Conservation (phyloP, 768 basidiomycete genomes). For the Strobilomyces echinocephalus region DNA sequence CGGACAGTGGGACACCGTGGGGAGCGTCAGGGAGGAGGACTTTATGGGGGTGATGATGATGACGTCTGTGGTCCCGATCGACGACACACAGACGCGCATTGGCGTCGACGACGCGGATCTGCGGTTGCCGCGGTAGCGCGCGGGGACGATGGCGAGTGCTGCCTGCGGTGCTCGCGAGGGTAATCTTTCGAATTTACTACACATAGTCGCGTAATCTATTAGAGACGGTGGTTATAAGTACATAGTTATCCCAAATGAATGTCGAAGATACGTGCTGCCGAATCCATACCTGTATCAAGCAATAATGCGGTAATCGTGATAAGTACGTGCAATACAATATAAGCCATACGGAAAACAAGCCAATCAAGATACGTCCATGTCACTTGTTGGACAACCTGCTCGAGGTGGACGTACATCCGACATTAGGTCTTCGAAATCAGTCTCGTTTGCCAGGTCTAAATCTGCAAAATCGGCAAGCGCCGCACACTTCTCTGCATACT, state of each 20-base stretch:
- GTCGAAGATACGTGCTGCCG: too few species aligned
- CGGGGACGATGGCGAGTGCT: too few species aligned
- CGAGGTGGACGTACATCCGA: not conserved
- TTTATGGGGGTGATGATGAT: not conserved
- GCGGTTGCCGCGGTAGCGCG: too few species aligned
- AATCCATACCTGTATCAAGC: not conserved
- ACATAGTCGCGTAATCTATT: too few species aligned
- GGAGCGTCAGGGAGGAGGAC: not conserved
- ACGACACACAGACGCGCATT: too few species aligned
- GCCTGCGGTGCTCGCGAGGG: too few species aligned
- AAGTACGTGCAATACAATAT: slow-evolving; percentile 6
- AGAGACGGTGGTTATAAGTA: too few species aligned
- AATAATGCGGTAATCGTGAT: not conserved
- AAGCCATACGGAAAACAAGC: not conserved
- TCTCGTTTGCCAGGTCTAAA: slow-evolving; percentile 27
- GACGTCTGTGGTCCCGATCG: too few species aligned
- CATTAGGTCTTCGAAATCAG: slow-evolving; percentile 20
- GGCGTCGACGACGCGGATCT: not conserved
- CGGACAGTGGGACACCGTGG: too few species aligned
- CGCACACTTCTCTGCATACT: slow-evolving; percentile 53
- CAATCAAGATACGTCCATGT: slow-evolving; percentile 28
- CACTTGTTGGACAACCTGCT: slow-evolving; percentile 4
- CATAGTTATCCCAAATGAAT: too few species aligned
- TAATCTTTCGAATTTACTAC: too few species aligned
- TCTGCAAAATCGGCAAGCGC: slow-evolving; percentile 46